These are phyloP conservation scores for Graphium sp. DNA, from an alignment of 2,329 filamentous ascomycete species.

Conservation along the genomic window DNA sequence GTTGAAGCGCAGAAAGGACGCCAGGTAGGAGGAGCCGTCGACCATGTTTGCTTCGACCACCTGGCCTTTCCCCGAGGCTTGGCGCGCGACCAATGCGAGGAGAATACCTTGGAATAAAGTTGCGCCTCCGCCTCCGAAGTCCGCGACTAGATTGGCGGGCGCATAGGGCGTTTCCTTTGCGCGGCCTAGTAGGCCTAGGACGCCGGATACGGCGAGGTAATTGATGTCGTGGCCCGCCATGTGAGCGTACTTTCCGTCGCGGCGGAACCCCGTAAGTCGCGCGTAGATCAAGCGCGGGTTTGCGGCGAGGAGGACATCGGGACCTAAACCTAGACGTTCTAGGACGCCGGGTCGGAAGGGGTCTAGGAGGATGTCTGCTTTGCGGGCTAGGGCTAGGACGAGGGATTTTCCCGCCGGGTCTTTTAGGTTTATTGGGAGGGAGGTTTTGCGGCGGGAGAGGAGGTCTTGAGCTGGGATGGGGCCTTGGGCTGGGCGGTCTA, in stretches of 20 bases:
- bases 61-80: constrained; percentile 53
- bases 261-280: constrained; percentile 77
- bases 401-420: constrained; percentile 43
- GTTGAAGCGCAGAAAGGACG: constrained; percentile 57
- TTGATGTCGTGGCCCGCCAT: constrained; percentile 98
- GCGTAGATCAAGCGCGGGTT: constrained; percentile 70
- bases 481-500: constrained; percentile 49
- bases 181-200: constrained; percentile 60
- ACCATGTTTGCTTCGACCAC: constrained; percentile 97
- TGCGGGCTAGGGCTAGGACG: constrained; percentile 43
- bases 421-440: constrained; percentile 68
- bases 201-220: constrained; percentile 78
- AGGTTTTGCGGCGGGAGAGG: constrained; percentile 66
- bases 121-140: constrained; percentile 82
- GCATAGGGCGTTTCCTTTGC: constrained; percentile 53
- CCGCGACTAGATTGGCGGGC: constrained; percentile 70
- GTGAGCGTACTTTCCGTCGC: constrained; percentile 66
- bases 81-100: constrained; percentile 56
- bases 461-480: constrained; percentile 38
- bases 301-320: constrained; percentile 42
- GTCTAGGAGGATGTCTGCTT: constrained; percentile 72
- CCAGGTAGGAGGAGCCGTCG: constrained; percentile 67
- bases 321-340: constrained; percentile 66
- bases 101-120: constrained; percentile 70
- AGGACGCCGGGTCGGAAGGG: constrained; percentile 85